Base-by-base conservation (phyloP, 345 rosid genomes). In the Citropsis articulata region DNA sequence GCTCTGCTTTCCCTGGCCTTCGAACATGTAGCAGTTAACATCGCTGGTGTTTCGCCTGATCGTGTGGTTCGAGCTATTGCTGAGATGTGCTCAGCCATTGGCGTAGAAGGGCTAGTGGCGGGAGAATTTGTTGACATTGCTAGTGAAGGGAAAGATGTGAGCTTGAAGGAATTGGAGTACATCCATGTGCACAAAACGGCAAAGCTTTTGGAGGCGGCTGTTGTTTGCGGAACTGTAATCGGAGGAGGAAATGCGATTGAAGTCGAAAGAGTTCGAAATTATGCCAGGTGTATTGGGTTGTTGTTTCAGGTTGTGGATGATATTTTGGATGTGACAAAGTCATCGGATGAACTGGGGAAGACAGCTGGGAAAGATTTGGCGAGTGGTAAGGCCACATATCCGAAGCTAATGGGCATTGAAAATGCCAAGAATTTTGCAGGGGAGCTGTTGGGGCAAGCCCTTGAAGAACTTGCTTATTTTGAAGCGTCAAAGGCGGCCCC, bases 1-100 rank as follows among this genome's bases (percentile, higher is more conserved):
- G 94, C 97, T 5, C 87, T 88, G 57, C 86, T 91, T 21, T 73
- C 88, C 24, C 83, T 87, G 18, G 89, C 93, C n/a, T 88, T 91
- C 1, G 87, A 89, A 76, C 93, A 91, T 53, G 57, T 87, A 8
- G 90, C 91, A 2, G 70, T 77, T 1, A 63, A 76, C 7, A 84
- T 85, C 27, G 4, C 4, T 2, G 2, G 45, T 3, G 82, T 86
- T 18, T 76, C 91, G 1, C 78, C 87, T 8, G 85, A 64, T 7
- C 82, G 85, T 10, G 80, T 87, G 31, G 82, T 87, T 62, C 77
- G 82, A 66, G 90, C 84, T 36, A 77, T 88, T 8, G 77, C 78
- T 0, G 91, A 91, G 88, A 80, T 88, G 0, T 87, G 91, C 4
- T 84, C 80, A 14, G 85, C 91, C 0, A 79, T 86, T 2, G 93